Evolutionary conservation across 208 protist species (phyloP).

Genomic region (Acanthamoeba sp.): DNA sequence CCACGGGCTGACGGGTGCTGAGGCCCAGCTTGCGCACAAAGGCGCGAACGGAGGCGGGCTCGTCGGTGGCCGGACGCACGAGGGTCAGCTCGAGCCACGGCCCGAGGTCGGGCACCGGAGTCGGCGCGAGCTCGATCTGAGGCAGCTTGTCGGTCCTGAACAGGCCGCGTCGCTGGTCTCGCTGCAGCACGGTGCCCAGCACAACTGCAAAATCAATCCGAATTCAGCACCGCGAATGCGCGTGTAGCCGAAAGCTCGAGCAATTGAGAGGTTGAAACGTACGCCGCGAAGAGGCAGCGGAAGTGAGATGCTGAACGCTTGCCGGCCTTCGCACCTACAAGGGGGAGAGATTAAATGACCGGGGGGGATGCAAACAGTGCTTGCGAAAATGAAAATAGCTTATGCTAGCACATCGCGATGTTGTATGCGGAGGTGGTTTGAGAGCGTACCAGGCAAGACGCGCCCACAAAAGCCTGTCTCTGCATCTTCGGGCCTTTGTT

Average conservation of each 20-base stretch:
- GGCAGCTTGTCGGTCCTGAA: conserved; percentile 27
- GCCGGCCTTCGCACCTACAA: not conserved
- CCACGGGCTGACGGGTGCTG: not conserved
- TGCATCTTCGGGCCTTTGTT: not conserved
- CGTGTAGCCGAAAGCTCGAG: not conserved
- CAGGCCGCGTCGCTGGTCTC: conserved; percentile 3
- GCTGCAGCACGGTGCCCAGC: not conserved
- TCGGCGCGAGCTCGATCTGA: not conserved
- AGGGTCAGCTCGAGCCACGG: conserved; percentile 45
- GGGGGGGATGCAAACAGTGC: too few relatives aligned
- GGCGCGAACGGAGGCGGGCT: not conserved
- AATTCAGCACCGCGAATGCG: too few relatives aligned
- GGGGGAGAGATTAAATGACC: not conserved
- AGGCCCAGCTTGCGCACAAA: conserved; percentile 12
- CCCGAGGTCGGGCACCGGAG: conserved; percentile 38
- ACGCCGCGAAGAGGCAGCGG: not conserved
- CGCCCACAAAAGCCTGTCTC: not conserved
- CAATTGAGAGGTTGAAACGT: not conserved
- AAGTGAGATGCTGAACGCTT: not conserved
- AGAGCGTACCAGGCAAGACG: not conserved
- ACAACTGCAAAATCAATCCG: not conserved
- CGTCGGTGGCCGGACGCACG: not conserved
- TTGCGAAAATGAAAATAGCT: not conserved
- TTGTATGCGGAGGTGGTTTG: too few relatives aligned
- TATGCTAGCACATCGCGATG: too few relatives aligned